A percentile compares a stretch with the other conserved stretches of the same genome.
Conservation (phyloP, 2,329 filamentous ascomycete species). For the Colletotrichum paranaense region DNA sequence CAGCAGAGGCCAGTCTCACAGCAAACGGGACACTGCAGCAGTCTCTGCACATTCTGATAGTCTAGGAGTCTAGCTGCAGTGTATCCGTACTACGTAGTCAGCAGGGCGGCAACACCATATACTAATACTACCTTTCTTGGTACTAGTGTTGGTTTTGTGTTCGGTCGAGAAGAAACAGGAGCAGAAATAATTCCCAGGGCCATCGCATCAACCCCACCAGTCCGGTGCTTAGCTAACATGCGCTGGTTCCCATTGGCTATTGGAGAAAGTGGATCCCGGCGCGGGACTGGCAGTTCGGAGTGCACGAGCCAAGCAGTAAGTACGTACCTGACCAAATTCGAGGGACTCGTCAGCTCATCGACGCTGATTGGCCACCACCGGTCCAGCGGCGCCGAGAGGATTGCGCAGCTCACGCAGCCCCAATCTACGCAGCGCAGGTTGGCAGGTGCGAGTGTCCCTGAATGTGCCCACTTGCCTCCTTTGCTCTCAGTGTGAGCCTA, state of each 20-base stretch:
- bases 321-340: neutral
- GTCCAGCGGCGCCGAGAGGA: constrained; percentile 3
- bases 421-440: too few relatives aligned
- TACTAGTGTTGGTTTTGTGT: neutral
- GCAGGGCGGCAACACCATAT: too few relatives aligned
- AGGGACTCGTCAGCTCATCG: constrained; percentile 48
- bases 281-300: neutral
- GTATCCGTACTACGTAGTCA: too few relatives aligned
- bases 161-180: neutral
- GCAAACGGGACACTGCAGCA: too few relatives aligned
- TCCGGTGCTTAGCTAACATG: neutral
- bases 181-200: neutral
- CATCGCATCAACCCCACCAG: constrained; percentile 9
- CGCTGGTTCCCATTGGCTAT: neutral
- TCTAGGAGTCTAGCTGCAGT: too few relatives aligned
- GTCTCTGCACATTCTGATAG: too few relatives aligned
- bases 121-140: neutral
- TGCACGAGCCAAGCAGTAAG: neutral
- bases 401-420: constrained; percentile 23
- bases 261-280: neutral
- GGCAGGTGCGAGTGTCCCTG: constrained; percentile 1
- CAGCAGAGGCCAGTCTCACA: too few relatives aligned
- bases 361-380: constrained; percentile 42
- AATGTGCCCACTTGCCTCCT: constrained; percentile 9
- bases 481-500: too few relatives aligned